These are phyloP conservation scores for Vigna angularis DNA, from an alignment of 306 rosid species.

Conservation along the genomic window DNA sequence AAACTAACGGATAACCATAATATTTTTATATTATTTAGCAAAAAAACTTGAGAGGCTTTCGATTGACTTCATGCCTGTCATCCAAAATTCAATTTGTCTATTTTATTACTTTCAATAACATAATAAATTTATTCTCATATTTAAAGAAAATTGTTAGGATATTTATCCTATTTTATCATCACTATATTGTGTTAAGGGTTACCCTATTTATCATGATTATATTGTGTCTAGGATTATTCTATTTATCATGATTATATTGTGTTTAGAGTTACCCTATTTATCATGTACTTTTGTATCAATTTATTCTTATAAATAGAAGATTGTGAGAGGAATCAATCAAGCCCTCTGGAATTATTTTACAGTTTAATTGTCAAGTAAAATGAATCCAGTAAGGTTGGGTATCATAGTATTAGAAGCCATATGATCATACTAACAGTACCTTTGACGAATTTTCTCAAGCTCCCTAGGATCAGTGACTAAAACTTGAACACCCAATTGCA, in stretches of 20 bases:
- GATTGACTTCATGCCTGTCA: background rate
- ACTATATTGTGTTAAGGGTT: no score
- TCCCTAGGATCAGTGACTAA: constrained; percentile 91
- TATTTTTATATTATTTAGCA: background rate
- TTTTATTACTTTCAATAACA: constrained; percentile 37
- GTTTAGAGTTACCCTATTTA: no score
- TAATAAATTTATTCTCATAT: background rate
- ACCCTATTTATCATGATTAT: no score
- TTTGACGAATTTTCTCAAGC: constrained; percentile 95
- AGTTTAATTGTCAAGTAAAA: no score
- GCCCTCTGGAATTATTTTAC: no score
- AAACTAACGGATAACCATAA: background rate
- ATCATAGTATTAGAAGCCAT: constrained; percentile 1
- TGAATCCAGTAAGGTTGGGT: constrained; percentile 22
- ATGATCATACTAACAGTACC: constrained; percentile 52
- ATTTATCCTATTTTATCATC: no score
- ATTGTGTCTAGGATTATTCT: no score
- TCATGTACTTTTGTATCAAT: no score
- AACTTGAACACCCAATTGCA: constrained; percentile 99
- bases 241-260: no score
- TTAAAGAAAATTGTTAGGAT: no score
- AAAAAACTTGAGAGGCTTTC: background rate
- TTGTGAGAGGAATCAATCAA: no score
- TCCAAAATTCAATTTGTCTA: constrained; percentile 1
- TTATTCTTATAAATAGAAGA: no score